Conservation (phyloP, 2,329 filamentous ascomycete species). For the Aspergillus sp. region DNA sequence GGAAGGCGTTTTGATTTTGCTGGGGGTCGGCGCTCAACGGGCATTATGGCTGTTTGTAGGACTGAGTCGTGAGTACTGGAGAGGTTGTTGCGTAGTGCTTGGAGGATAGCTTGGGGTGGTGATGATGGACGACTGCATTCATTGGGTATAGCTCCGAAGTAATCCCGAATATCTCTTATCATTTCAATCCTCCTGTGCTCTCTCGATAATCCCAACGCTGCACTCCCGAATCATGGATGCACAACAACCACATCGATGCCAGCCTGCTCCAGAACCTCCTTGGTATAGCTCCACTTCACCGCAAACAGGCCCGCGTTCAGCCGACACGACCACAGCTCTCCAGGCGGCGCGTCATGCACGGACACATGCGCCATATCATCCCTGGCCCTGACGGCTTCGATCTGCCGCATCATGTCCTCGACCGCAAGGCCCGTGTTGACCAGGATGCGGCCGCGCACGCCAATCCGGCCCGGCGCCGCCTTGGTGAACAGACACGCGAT, state of each 20-base stretch:
- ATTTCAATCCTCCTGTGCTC: no score
- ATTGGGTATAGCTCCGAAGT: no score
- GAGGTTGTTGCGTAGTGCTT: no score
- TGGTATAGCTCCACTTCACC: neutral
- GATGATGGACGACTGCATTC: no score
- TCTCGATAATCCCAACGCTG: no score
- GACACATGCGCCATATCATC: neutral
- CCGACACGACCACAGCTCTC: neutral
- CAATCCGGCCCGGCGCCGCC: neutral
- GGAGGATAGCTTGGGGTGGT: no score
- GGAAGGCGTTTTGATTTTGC: conserved; percentile 32
- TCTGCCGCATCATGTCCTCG: neutral
- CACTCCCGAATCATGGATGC: no score
- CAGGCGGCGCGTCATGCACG: neutral
- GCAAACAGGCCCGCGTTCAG: neutral
- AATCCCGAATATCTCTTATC: no score
- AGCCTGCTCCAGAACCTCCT: neutral
- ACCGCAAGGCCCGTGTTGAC: neutral
- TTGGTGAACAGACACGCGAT: neutral
- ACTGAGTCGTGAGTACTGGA: no score
- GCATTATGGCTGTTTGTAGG: no score
- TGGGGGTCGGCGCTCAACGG: no score
- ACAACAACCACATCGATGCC: neutral
- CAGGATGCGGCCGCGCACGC: neutral
- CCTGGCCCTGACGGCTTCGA: neutral